Percentiles rank a stretch among this genome's conserved stretches.
These are phyloP conservation scores for Sherardia arvensis DNA, from an alignment of 257 asterid species.

Conservation along the genomic window DNA sequence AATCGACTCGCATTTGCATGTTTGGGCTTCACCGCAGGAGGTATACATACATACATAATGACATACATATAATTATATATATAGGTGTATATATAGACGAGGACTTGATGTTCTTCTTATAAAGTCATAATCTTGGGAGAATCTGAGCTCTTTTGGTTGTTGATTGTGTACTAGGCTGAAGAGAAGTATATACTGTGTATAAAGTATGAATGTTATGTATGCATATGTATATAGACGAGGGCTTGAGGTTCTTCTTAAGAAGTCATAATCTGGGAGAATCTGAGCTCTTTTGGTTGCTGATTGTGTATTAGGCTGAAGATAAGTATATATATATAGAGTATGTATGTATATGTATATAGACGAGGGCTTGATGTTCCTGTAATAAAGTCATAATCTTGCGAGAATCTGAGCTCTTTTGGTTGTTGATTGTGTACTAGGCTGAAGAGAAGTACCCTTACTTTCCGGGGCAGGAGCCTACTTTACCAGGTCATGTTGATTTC, in stretches of 20 bases:
- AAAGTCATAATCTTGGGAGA: background rate
- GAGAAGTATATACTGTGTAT: too few relatives aligned
- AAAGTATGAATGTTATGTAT: too few relatives aligned
- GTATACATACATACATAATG: constrained; percentile 20
- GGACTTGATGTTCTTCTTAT: background rate
- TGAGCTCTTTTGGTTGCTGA: background rate
- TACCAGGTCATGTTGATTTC: constrained; percentile 62
- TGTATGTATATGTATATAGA: too few relatives aligned
- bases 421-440: constrained; percentile 33
- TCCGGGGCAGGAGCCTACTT: constrained; percentile 79
- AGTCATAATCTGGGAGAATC: background rate
- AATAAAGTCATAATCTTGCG: background rate
- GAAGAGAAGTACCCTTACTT: constrained; percentile 63
- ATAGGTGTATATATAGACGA: too few relatives aligned
- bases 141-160: background rate
- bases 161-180: constrained; percentile 38
- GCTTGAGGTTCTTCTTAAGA: background rate
- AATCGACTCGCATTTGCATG: constrained; percentile 51
- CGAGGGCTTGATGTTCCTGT: background rate
- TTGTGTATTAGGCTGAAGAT: constrained; percentile 44
- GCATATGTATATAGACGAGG: too few relatives aligned
- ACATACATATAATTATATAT: too few relatives aligned
- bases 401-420: background rate
- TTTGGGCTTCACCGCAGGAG: constrained; percentile 77
- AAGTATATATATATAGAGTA: too few relatives aligned